Conservation (phyloP, 2,329 filamentous ascomycete species). For the Stemphylium beticola region DNA sequence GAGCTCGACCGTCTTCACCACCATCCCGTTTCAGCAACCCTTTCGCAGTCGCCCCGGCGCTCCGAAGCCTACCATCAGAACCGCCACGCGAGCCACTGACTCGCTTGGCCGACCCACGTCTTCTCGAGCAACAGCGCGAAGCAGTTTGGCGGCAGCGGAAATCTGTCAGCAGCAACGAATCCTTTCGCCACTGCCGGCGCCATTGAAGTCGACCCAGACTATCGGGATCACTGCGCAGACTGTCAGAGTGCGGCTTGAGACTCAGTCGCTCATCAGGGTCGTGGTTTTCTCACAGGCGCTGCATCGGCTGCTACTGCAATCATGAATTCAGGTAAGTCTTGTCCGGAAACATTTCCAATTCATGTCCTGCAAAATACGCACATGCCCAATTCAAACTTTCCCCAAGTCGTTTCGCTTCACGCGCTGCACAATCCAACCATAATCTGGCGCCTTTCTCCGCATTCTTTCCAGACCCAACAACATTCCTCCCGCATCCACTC, state of each 20-base stretch:
- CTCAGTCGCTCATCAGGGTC: slow-evolving; percentile 27
- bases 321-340: slow-evolving; percentile 51
- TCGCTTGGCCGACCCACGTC: slow-evolving; percentile 15
- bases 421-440: slow-evolving; percentile 37
- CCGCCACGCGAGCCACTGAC: slow-evolving; percentile 15
- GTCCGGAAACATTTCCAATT: slow-evolving; percentile 32
- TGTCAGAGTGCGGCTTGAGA: slow-evolving; percentile 34
- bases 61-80: slow-evolving; percentile 17
- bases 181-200: slow-evolving; percentile 36
- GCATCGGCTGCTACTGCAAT: slow-evolving; percentile 32
- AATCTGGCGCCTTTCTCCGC: slow-evolving; percentile 47
- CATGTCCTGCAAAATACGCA: slow-evolving; percentile 22
- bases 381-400: neutral
- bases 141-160: slow-evolving; percentile 14
- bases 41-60: slow-evolving; percentile 22
- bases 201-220: slow-evolving; percentile 33
- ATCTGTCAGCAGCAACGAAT: slow-evolving; percentile 33
- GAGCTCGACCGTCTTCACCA: slow-evolving; percentile 23
- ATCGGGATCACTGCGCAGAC: slow-evolving; percentile 31
- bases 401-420: slow-evolving; percentile 29
- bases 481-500: slow-evolving; percentile 39
- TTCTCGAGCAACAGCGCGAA: slow-evolving; percentile 17
- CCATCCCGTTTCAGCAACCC: slow-evolving; percentile 25
- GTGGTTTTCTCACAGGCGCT: slow-evolving; percentile 21
- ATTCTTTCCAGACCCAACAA: slow-evolving; percentile 43